phyloP scores from a whole-genome alignment of 768 basidiomycete species.

The Tricholoma sp. region DNA sequence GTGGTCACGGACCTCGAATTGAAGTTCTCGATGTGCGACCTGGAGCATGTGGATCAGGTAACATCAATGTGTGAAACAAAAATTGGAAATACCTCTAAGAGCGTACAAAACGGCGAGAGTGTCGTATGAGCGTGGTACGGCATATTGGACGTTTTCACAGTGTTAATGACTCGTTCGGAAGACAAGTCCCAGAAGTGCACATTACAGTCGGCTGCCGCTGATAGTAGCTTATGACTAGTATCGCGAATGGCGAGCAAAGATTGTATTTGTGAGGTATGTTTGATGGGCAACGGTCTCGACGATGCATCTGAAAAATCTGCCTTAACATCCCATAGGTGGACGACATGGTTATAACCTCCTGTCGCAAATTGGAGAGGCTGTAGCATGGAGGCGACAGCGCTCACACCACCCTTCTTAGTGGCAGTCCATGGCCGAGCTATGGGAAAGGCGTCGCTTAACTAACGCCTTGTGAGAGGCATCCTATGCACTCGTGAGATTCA shows the following conservation, averaged over 20 bases:
- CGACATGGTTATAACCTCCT: constrained; percentile 43
- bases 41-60: constrained; percentile 11
- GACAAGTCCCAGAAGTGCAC: constrained; percentile 42
- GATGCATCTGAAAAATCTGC: constrained; percentile 26
- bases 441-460: constrained; percentile 10
- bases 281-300: constrained; percentile 29
- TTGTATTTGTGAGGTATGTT: constrained; percentile 38
- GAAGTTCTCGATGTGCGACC: constrained; percentile 46
- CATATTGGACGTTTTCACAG: constrained; percentile 36
- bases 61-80: neutral
- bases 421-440: constrained; percentile 23
- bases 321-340: constrained; percentile 43
- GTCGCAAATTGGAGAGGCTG: constrained; percentile 40
- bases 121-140: constrained; percentile 38
- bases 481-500: neutral
- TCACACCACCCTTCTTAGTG: constrained; percentile 36
- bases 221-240: constrained; percentile 40
- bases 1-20: constrained; percentile 48
- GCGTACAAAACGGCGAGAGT: constrained; percentile 31
- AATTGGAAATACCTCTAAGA: constrained; percentile 35
- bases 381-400: constrained; percentile 36
- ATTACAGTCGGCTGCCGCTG: constrained; percentile 44
- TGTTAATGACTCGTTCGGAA: constrained; percentile 36
- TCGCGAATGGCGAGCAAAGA: constrained; percentile 39
- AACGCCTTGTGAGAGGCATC: neutral